Evolutionary conservation across 2,329 filamentous ascomycete genomes (phyloP).

Genomic region (Calonectria naviculata): DNA sequence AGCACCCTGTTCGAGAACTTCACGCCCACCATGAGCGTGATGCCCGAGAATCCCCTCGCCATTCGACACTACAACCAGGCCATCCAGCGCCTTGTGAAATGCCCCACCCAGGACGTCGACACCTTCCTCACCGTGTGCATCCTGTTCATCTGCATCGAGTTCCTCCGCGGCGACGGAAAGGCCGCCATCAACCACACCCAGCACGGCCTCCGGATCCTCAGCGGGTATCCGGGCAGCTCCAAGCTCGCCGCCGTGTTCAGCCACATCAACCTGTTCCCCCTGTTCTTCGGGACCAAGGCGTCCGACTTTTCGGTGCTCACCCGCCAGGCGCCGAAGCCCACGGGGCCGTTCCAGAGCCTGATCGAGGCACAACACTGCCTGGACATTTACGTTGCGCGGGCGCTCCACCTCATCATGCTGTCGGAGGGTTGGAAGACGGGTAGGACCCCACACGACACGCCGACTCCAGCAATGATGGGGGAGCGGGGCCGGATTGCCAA

Average conservation of each 20-base stretch:
- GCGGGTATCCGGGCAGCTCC: slow-evolving; percentile 34
- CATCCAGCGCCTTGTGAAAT: slow-evolving; percentile 46
- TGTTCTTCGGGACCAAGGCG: slow-evolving; percentile 46
- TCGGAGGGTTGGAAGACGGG: slow-evolving; percentile 41
- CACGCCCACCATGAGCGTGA: slow-evolving; percentile 4
- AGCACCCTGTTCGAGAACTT: slow-evolving; percentile 52
- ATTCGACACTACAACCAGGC: slow-evolving; percentile 55
- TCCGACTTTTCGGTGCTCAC: slow-evolving; percentile 17
- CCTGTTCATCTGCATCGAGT: slow-evolving; percentile 57
- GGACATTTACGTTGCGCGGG: slow-evolving; percentile 40
- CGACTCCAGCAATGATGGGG: slow-evolving; percentile 28
- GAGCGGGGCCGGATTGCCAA: slow-evolving; percentile 35
- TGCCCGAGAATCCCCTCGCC: slow-evolving; percentile 43
- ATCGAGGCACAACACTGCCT: slow-evolving; percentile 45
- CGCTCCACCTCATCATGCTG: slow-evolving; percentile 43
- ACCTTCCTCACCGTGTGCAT: slow-evolving; percentile 53
- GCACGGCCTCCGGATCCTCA: slow-evolving; percentile 52
- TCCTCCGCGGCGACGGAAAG: slow-evolving; percentile 49
- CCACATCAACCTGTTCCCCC: slow-evolving; percentile 52
- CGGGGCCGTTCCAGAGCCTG: slow-evolving; percentile 22
- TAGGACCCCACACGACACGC: slow-evolving; percentile 15
- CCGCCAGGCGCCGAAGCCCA: neutral
- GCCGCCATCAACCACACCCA: slow-evolving; percentile 50
- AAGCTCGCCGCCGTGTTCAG: slow-evolving; percentile 50
- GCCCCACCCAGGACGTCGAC: slow-evolving; percentile 38